A percentile compares a stretch with the other conserved stretches of the same genome.
phyloP scores from a whole-genome alignment of 2,329 filamentous ascomycete species.

The Sordariomycetes sp. region DNA sequence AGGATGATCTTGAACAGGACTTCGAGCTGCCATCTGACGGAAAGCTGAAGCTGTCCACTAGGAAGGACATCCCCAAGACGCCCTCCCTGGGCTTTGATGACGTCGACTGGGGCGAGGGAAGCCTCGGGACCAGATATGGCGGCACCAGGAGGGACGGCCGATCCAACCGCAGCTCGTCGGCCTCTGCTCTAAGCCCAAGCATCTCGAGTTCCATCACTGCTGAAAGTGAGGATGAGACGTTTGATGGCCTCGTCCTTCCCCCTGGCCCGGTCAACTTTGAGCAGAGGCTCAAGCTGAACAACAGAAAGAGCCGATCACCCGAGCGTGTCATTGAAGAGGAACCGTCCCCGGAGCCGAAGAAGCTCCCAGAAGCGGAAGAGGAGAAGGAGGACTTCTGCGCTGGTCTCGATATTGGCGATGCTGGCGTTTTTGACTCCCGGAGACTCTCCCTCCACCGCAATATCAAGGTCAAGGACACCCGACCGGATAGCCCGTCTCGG shows the following conservation, averaged over 20 bases:
- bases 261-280: conserved; percentile 74
- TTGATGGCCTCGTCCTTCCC: conserved; percentile 82
- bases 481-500: conserved; percentile 58
- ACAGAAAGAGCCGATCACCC: conserved; percentile 51
- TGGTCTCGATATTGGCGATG: conserved; percentile 78
- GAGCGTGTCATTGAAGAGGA: conserved; percentile 32
- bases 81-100: conserved; percentile 58
- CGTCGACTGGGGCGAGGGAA: conserved; percentile 90
- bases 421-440: conserved; percentile 67
- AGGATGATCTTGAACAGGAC: conserved; percentile 63
- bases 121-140: conserved; percentile 79
- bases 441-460: conserved; percentile 86
- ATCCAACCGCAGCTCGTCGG: conserved; percentile 75
- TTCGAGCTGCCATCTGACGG: conserved; percentile 61
- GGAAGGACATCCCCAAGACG: conserved; percentile 51
- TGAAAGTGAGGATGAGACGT: conserved; percentile 87
- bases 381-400: conserved; percentile 69
- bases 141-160: conserved; percentile 73
- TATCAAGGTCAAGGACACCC: conserved; percentile 70
- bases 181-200: conserved; percentile 84
- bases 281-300: conserved; percentile 64
- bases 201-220: conserved; percentile 81
- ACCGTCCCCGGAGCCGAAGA: conserved; percentile 17
- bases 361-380: conserved; percentile 22
- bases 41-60: conserved; percentile 53